Evolutionary conservation across 352 stramenopile genomes (phyloP).

Genomic region (Globisporangium nodosum): DNA sequence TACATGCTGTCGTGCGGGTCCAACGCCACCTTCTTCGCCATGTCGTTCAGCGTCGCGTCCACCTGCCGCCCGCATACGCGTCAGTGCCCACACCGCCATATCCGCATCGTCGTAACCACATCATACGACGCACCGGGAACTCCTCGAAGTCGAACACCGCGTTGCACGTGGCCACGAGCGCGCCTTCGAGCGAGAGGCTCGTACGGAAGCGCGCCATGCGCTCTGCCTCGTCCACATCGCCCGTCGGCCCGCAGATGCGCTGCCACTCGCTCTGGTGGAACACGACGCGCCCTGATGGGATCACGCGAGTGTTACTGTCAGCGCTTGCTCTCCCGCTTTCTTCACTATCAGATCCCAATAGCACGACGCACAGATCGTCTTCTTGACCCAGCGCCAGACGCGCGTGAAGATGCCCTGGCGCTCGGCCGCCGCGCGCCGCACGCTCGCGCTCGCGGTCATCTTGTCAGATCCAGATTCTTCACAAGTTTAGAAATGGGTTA

Average conservation of each 20-base stretch:
- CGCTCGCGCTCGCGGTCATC: constrained; percentile 49
- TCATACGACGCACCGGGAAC: constrained; percentile 38
- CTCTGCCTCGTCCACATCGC: constrained; percentile 44
- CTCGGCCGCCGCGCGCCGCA: constrained; percentile 51
- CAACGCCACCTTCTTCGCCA: constrained; percentile 47
- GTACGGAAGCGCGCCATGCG: constrained; percentile 73
- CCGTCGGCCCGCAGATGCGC: constrained; percentile 43
- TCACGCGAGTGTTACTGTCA: background rate
- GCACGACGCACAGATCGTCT: constrained; percentile 16
- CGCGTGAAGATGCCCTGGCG: constrained; percentile 49
- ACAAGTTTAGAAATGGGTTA: background rate
- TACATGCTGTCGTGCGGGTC: constrained; percentile 43
- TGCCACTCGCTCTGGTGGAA: constrained; percentile 74
- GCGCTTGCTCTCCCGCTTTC: too few relatives aligned
- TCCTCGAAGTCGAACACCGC: constrained; percentile 73
- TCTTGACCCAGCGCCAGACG: constrained; percentile 71
- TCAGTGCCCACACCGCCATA: background rate
- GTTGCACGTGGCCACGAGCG: constrained; percentile 66
- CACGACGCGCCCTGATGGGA: constrained; percentile 37
- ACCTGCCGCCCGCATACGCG: constrained; percentile 21
- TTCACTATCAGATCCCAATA: too few relatives aligned
- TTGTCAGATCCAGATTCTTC: background rate
- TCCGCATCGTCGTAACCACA: background rate
- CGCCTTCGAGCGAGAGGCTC: constrained; percentile 47
- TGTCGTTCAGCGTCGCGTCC: constrained; percentile 43